These are phyloP conservation scores for Aspergillus brasiliensis DNA, from an alignment of 2,329 filamentous ascomycete species.

Conservation along the genomic window DNA sequence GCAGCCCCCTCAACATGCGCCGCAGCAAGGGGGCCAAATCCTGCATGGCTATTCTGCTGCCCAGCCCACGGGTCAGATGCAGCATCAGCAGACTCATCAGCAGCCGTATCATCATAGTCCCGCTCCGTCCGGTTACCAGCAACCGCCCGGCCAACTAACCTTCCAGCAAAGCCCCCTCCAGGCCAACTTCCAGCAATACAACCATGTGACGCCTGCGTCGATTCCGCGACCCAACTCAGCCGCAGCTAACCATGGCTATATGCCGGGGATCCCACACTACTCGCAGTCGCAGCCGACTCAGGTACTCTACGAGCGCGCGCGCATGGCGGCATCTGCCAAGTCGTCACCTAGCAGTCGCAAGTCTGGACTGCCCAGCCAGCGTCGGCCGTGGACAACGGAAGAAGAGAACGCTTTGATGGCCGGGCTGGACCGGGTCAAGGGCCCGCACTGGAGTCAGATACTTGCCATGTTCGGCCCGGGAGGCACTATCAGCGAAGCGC, in stretches of 20 bases:
- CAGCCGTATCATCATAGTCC: constrained; percentile 39
- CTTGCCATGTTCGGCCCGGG: constrained; percentile 78
- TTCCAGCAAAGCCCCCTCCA: constrained; percentile 47
- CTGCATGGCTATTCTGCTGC: constrained; percentile 39
- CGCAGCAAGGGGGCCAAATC: constrained; percentile 34
- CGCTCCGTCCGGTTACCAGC: constrained; percentile 40
- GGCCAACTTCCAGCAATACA: constrained; percentile 46
- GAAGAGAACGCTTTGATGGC: constrained; percentile 90
- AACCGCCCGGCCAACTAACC: constrained; percentile 32
- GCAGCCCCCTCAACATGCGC: constrained; percentile 23
- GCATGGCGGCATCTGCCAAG: constrained; percentile 58
- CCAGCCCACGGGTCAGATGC: constrained; percentile 30
- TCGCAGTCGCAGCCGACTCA: constrained; percentile 55
- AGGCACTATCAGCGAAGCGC: constrained; percentile 76
- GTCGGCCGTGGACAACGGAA: constrained; percentile 83
- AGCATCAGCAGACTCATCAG: constrained; percentile 27
- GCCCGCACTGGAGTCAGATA: constrained; percentile 92
- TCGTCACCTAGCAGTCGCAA: constrained; percentile 56
- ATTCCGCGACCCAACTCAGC: constrained; percentile 37
- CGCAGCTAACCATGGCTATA: constrained; percentile 45
- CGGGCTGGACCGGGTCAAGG: constrained; percentile 83
- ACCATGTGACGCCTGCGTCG: constrained; percentile 33
- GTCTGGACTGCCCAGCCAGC: constrained; percentile 57
- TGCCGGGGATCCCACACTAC: constrained; percentile 49
- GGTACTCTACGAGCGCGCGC: constrained; percentile 60